A percentile compares a stretch with the other conserved stretches of the same genome.
Conservation (phyloP, 192 early-diverging fungal species). For the Podila epicladia region DNA sequence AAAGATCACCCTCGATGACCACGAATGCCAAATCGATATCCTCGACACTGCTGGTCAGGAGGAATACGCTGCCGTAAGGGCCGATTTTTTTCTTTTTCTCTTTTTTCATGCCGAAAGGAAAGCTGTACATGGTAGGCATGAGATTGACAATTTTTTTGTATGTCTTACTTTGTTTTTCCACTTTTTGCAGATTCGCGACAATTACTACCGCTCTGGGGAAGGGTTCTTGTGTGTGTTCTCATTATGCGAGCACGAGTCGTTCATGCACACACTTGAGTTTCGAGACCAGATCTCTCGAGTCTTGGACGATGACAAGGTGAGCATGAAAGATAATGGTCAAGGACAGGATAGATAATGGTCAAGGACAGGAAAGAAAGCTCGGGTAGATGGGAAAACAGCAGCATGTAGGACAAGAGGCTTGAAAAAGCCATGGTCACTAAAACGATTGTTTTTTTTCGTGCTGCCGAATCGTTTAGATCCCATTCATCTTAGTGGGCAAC, state of each 20-base stretch:
- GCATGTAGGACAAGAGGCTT: too few relatives aligned
- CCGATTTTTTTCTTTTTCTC: neutral
- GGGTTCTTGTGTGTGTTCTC: slow-evolving; percentile 90
- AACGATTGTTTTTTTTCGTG: neutral
- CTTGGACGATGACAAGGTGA: slow-evolving; percentile 79
- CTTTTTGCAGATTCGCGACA: slow-evolving; percentile 73
- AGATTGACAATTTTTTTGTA: neutral
- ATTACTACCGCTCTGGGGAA: slow-evolving; percentile 87
- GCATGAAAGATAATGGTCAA: neutral
- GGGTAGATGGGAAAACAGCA: neutral
- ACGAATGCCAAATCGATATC: slow-evolving; percentile 90
- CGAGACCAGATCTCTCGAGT: slow-evolving; percentile 88
- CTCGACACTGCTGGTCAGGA: slow-evolving; percentile 92
- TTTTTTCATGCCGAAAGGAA: neutral
- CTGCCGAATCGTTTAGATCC: slow-evolving; percentile 53
- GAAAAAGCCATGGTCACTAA: neutral
- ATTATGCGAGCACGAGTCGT: slow-evolving; percentile 81
- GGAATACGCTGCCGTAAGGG: slow-evolving; percentile 86
- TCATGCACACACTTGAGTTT: slow-evolving; percentile 84
- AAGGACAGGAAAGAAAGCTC: neutral
- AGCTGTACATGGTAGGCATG: neutral
- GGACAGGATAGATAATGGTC: neutral
- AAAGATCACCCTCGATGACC: slow-evolving; percentile 76
- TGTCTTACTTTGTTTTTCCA: neutral
- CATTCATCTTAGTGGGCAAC: slow-evolving; percentile 87